These are phyloP conservation scores for Anaeromyces robustus DNA, from an alignment of 192 early-diverging fungal species.

Conservation along the genomic window DNA sequence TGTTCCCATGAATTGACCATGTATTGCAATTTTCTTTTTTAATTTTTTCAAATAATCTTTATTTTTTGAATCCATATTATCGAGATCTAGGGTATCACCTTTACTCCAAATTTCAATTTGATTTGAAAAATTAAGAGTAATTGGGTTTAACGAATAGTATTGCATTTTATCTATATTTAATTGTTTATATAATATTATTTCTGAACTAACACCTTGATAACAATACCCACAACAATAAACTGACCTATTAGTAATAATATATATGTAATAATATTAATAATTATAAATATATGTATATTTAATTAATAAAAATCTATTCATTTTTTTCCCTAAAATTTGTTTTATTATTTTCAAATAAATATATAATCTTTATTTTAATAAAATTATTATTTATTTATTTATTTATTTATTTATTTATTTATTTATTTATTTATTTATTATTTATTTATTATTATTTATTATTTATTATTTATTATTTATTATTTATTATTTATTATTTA, in stretches of 20 bases:
- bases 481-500: too few species aligned
- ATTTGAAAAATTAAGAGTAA: background rate
- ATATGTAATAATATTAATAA: too few species aligned
- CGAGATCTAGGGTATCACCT: background rate
- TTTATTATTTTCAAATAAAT: too few species aligned
- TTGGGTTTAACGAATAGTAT: background rate
- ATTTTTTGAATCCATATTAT: background rate
- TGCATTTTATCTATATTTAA: background rate
- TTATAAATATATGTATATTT: too few species aligned
- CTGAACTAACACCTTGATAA: background rate
- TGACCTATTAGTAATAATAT: background rate
- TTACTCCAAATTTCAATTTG: background rate
- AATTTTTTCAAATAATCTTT: background rate
- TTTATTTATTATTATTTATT: too few species aligned
- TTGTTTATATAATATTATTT: background rate
- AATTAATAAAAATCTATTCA: too few species aligned
- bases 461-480: too few species aligned
- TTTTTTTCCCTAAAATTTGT: too few species aligned
- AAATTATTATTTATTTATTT: too few species aligned
- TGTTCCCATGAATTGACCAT: background rate
- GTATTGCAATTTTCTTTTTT: background rate
- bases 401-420: too few species aligned
- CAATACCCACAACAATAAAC: background rate
- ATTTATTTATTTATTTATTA: too few species aligned
- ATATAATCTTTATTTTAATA: too few species aligned